phyloP scores from a whole-genome alignment of 768 basidiomycete species.

The Naganishia randhawae region DNA sequence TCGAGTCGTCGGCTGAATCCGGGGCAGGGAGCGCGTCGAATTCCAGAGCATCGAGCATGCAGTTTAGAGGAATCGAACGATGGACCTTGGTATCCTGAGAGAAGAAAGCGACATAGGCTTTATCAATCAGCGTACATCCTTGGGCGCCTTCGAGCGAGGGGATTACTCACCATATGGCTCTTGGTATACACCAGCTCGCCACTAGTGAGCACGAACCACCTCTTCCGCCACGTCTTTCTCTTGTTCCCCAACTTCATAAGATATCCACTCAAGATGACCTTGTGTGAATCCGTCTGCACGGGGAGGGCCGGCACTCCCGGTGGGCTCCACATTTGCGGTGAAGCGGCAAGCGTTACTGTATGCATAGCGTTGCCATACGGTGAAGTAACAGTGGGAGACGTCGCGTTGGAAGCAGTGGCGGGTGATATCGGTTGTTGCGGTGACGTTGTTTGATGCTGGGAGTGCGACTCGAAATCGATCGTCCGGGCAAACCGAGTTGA shows the following conservation, averaged over 20 bases:
- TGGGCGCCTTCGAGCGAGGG: not conserved
- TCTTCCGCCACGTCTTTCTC: slow-evolving; percentile 88
- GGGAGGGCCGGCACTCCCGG: not conserved
- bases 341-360: not conserved
- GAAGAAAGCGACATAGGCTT: not conserved
- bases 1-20: slow-evolving; percentile 34
- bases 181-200: slow-evolving; percentile 82
- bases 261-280: slow-evolving; percentile 81
- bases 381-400: not conserved
- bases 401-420: not conserved
- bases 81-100: slow-evolving; percentile 82
- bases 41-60: slow-evolving; percentile 89
- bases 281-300: slow-evolving; percentile 61
- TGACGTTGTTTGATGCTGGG: not conserved
- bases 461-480: slow-evolving; percentile 10
- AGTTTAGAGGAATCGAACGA: slow-evolving; percentile 74
- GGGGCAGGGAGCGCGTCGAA: slow-evolving; percentile 57
- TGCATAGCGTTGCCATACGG: not conserved
- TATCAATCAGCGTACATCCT: not conserved
- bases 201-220: slow-evolving; percentile 92
- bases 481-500: not conserved
- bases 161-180: slow-evolving; percentile 90
- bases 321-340: not conserved
- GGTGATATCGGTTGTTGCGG: not conserved
- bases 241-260: slow-evolving; percentile 94